These are phyloP conservation scores for Zygosaccharomyces kombuchaensis DNA, from an alignment of 805 yeast genomes.

Conservation along the genomic window DNA sequence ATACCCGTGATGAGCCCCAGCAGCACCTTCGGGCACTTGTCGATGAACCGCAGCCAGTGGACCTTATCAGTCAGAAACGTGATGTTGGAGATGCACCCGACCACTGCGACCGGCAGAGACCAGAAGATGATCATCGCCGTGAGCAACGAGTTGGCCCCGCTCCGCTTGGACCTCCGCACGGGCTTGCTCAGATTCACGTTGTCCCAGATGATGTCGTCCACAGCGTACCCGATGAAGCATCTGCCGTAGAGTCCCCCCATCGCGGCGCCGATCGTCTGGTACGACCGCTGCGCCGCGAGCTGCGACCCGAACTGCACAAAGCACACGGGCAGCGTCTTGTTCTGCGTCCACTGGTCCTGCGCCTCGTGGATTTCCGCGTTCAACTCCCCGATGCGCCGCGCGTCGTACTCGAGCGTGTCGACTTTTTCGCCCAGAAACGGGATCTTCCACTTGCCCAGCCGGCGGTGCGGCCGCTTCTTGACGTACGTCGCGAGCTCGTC, in stretches of 20 bases:
- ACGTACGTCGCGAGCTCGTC: conserved; percentile 60
- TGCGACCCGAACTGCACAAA: conserved; percentile 81
- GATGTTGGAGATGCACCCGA: conserved; percentile 88
- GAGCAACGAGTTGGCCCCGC: conserved; percentile 59
- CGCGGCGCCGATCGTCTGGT: conserved; percentile 67
- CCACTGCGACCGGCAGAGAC: conserved; percentile 97
- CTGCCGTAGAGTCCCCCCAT: conserved; percentile 42
- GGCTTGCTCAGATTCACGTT: conserved; percentile 58
- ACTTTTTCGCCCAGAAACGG: conserved; percentile 69
- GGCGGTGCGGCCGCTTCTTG: conserved; percentile 82
- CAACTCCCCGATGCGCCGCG: conserved; percentile 61
- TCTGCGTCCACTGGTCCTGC: conserved; percentile 51
- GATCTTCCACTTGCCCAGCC: conserved; percentile 44
- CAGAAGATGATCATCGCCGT: conserved; percentile 75
- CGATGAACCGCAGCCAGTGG: conserved; percentile 69
- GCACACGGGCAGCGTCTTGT: conserved; percentile 59
- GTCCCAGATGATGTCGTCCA: conserved; percentile 82
- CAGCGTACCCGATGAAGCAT: conserved; percentile 59
- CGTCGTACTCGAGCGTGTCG: conserved; percentile 71
- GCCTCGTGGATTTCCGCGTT: conserved; percentile 57
- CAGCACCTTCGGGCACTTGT: conserved; percentile 63
- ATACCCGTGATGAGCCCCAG: conserved; percentile 85
- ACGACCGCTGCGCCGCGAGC: conserved; percentile 83
- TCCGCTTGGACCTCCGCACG: conserved; percentile 52
- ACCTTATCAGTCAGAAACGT: conserved; percentile 66